Base-by-base conservation (phyloP, 495 filamentous ascomycete genomes). In the Aspergillus sclerotiicarbonarius region DNA sequence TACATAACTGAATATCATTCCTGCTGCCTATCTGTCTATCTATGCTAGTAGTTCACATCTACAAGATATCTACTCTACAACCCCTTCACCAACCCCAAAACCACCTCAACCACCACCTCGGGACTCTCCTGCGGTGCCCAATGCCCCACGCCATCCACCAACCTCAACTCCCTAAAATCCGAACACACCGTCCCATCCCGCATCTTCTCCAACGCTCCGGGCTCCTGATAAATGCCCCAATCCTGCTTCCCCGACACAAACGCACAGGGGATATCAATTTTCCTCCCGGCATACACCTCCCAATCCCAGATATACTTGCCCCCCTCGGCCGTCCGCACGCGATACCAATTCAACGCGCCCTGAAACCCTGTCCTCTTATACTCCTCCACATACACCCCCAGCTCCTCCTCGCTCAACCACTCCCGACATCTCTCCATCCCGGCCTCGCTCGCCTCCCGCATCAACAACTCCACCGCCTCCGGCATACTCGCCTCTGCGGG, bases 271-370 rank as follows among this genome's bases (percentile, higher is more conserved):
- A 84, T 77, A 60, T 87, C 83, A 25, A 90, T 82, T 66, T 79
- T 83, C 73, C 76, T 80, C 0, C 85, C 85, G 0, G 84, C 78
- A 67, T 84, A 88, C 1, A 84, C 62, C 19, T 83, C 75, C 53
- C 84, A 62, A 57, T 89, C 87, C 47, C 71, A 69, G 3, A 61
- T 69, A 33, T 67, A 69, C 6, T 53, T 55, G 8, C 74, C 68
- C 15, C 71, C 75, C 16, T 79, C 70, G 53, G 77, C 79, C 7
- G 81, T 88, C 51, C 75, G 73, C 16, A 81, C 80, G 4, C 84
- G 77, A 62, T 89, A 90, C 86, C 86, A 89, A 60, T 88, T 89
- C 67, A 89, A 64, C 0, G 77, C 86, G 3, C 87, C 86, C 69
- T 88, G 86, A 67, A 89, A 90, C 0, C 84, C 83, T n/a, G 80